Base-by-base conservation (phyloP, 768 basidiomycete species). In the Auricularia heimuer region DNA sequence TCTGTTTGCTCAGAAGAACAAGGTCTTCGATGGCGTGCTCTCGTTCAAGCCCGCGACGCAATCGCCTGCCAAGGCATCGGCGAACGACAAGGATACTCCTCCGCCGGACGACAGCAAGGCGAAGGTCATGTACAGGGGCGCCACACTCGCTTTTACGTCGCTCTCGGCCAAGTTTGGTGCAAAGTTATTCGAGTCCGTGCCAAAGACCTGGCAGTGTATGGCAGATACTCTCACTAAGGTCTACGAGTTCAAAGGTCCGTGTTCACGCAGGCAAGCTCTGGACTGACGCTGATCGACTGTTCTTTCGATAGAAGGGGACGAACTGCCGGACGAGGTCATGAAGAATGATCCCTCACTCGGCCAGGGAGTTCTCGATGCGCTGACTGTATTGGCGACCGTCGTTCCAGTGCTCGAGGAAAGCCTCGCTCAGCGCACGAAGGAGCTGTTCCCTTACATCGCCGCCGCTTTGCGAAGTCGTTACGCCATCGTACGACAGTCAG, bases 311-410 rank as follows among this genome's bases (percentile, higher is more conserved):
- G 75, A 80, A 63, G 42, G 35, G 11, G 77, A 84, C 63, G 83
- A 51, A 6, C 11, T 51, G 47, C 47, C 85, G 39, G 92, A 94
- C 69, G 70, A 71, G 18, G 75, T 83, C 12, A 88, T 94, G 67
- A 86, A 86, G 66, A 85, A 84, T 70, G 67, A 73, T 21, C 66
- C 66, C 12, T 85, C 87, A 65, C 83, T 80, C 64, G 94, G 92
- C 0, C 94, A 98, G 73, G 90, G 92, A 70, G 85, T 98, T 39
- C 86, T 99, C 65, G 97, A 99, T 76, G 89, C 90, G 7, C 78
- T 98, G 61, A 96, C 94, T 65, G 90, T 95, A 45, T 79, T 98
- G 18, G 89, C 93, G 68, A 87, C 90, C 18, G 81, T 94, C 61
- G 83, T 86, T 1, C 89, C 91, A 1, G 83, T 87, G 4, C 80